phyloP scores from a whole-genome alignment of 192 early-diverging fungal species.

The Pilobolus umbonatus region DNA sequence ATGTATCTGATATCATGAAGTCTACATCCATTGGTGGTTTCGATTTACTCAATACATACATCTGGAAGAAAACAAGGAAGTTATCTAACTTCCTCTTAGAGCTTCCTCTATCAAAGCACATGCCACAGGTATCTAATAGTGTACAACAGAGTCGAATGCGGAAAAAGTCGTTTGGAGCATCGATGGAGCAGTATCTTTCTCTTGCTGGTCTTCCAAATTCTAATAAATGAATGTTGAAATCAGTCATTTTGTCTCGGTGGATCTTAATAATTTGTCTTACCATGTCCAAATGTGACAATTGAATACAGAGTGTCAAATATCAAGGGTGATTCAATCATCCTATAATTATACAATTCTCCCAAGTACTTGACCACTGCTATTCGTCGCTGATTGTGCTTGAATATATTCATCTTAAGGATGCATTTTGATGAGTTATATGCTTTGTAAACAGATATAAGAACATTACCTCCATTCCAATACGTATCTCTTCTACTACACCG shows the following conservation, averaged over 20 bases:
- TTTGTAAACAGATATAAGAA: too few relatives aligned
- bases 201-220: slow-evolving; percentile 49
- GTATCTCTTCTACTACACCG: slow-evolving; percentile 76
- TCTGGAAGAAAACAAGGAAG: slow-evolving; percentile 78
- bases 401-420: too few relatives aligned
- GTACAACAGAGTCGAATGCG: slow-evolving; percentile 83
- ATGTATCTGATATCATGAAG: slow-evolving; percentile 77
- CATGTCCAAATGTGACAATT: slow-evolving; percentile 81
- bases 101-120: slow-evolving; percentile 68
- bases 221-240: slow-evolving; percentile 6
- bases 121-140: slow-evolving; percentile 83
- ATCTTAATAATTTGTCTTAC: slow-evolving; percentile 41
- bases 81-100: slow-evolving; percentile 62
- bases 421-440: too few relatives aligned
- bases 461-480: slow-evolving; percentile 79
- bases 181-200: slow-evolving; percentile 58
- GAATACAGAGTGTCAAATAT: slow-evolving; percentile 86
- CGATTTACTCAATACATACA: slow-evolving; percentile 86
- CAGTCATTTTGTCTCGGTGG: too few relatives aligned
- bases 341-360: slow-evolving; percentile 88
- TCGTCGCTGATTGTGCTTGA: slow-evolving; percentile 88
- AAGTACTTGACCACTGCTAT: slow-evolving; percentile 79
- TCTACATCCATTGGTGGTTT: slow-evolving; percentile 83
- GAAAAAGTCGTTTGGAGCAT: slow-evolving; percentile 88
- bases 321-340: slow-evolving; percentile 72